A percentile compares a stretch with the other conserved stretches of the same genome.
These are phyloP conservation scores for Aspergillus transmontanensis DNA, from an alignment of 2,329 filamentous ascomycete species.

Conservation along the genomic window DNA sequence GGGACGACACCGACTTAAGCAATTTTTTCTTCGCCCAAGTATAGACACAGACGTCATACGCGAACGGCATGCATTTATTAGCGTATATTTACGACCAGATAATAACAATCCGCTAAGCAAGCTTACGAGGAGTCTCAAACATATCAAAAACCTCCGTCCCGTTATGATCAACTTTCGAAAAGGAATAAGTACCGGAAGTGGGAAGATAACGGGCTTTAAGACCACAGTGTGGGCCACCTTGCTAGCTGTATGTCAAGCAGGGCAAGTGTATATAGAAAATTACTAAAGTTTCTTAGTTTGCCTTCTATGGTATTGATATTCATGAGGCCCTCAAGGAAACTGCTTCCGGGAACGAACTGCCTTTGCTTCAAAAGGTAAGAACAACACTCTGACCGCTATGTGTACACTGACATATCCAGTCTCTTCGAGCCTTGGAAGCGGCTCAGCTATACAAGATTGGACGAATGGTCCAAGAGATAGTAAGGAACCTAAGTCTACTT, in stretches of 20 bases:
- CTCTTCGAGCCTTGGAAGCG: conserved; percentile 63
- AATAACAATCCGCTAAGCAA: conserved; percentile 62
- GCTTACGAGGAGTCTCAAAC: conserved; percentile 65
- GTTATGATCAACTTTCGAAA: conserved; percentile 72
- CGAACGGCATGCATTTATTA: conserved; percentile 71
- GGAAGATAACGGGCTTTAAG: conserved; percentile 59
- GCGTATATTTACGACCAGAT: conserved; percentile 66
- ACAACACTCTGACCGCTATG: neutral
- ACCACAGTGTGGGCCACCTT: conserved; percentile 75
- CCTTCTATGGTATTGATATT: conserved; percentile 70
- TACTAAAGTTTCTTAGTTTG: conserved; percentile 55
- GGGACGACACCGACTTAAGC: conserved; percentile 72
- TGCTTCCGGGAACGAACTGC: conserved; percentile 54
- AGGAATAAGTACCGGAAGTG: conserved; percentile 64
- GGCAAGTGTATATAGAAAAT: conserved; percentile 3
- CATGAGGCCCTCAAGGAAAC: conserved; percentile 64
- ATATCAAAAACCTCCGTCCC: conserved; percentile 74
- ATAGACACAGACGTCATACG: conserved; percentile 68
- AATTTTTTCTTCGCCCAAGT: conserved; percentile 79
- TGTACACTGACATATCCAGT: conserved; percentile 37
- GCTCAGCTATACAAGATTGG: conserved; percentile 66
- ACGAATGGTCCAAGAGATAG: conserved; percentile 68
- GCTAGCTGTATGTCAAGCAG: conserved; percentile 46
- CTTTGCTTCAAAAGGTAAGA: conserved; percentile 57
- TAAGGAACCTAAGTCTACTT: conserved; percentile 24